Evolutionary conservation across 441 rosid species (phyloP).

Genomic region (Mallotus japonicus): DNA sequence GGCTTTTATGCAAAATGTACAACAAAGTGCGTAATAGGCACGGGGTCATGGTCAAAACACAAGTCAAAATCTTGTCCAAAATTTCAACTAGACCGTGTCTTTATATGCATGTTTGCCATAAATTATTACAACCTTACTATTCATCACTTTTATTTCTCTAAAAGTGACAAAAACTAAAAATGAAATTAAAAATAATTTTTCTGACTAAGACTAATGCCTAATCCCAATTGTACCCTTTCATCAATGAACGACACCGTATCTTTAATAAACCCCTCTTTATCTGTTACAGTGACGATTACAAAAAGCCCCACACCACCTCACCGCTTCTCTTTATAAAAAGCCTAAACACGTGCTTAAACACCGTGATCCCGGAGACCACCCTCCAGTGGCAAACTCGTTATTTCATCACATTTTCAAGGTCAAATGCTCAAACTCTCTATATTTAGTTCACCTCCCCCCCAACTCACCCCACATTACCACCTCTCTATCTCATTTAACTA

Average conservation of each 20-base stretch:
- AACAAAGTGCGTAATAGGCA: no score
- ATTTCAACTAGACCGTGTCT: neutral
- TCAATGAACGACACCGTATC: constrained; percentile 6
- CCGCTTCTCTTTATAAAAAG: constrained; percentile 29
- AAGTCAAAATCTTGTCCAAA: neutral
- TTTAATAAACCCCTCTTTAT: no score
- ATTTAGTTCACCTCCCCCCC: constrained; percentile 32
- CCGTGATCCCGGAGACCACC: constrained; percentile 46
- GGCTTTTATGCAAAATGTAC: constrained; percentile 4
- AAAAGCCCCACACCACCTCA: neutral
- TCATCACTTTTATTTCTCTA: neutral
- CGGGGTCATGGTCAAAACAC: constrained; percentile 16
- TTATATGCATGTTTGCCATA: neutral
- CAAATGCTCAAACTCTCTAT: constrained; percentile 13
- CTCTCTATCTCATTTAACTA: constrained; percentile 27
- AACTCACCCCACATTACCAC: neutral
- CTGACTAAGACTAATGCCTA: neutral
- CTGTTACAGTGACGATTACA: neutral
- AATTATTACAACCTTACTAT: no score
- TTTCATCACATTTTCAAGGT: constrained; percentile 7
- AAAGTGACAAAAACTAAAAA: no score
- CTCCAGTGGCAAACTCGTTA: constrained; percentile 42
- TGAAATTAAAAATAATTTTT: no score
- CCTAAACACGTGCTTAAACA: constrained; percentile 59
- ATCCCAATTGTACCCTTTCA: constrained; percentile 7